A percentile compares a stretch with the other conserved stretches of the same genome.
Evolutionary conservation across 148 eudicot species (phyloP).

Genomic region (Rhododendron molle): DNA sequence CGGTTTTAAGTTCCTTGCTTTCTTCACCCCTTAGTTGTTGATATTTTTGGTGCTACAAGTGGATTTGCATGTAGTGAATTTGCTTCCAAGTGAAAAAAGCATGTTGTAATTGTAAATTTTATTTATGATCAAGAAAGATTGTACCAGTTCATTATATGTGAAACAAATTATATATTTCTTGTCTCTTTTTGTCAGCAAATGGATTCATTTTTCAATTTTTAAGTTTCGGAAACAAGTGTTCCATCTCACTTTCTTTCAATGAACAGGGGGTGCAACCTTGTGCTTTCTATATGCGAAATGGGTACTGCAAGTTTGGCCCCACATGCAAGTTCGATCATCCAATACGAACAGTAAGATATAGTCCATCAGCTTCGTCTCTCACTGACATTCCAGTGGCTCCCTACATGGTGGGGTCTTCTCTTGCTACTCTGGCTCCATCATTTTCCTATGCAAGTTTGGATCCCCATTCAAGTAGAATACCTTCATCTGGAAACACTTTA

Average conservation of each 20-base stretch:
- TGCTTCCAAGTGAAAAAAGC: not conserved
- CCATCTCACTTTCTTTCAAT: not conserved
- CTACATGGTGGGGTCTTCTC: constrained; percentile 37
- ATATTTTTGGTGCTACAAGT: not conserved
- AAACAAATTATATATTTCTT: not conserved
- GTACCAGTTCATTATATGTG: not conserved
- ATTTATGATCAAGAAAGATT: not conserved
- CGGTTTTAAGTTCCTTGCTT: not conserved
- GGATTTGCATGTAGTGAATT: not conserved
- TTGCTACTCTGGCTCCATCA: constrained; percentile 33
- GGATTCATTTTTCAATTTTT: not conserved
- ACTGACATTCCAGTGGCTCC: constrained; percentile 58
- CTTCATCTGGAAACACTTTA: constrained; percentile 25
- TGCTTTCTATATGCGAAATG: constrained; percentile 70
- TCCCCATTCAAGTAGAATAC: constrained; percentile 19
- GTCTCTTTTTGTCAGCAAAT: not conserved
- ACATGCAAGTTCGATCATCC: constrained; percentile 93
- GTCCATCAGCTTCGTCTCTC: constrained; percentile 63
- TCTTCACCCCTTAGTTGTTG: not conserved
- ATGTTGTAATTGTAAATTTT: not conserved
- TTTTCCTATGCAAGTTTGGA: constrained; percentile 33
- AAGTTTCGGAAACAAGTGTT: not conserved
- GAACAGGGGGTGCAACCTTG: constrained; percentile 77
- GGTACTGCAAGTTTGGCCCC: constrained; percentile 75
- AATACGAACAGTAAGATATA: constrained; percentile 47